phyloP scores from a whole-genome alignment of 768 basidiomycete genomes.

The Xerocomellus amylosporus region DNA sequence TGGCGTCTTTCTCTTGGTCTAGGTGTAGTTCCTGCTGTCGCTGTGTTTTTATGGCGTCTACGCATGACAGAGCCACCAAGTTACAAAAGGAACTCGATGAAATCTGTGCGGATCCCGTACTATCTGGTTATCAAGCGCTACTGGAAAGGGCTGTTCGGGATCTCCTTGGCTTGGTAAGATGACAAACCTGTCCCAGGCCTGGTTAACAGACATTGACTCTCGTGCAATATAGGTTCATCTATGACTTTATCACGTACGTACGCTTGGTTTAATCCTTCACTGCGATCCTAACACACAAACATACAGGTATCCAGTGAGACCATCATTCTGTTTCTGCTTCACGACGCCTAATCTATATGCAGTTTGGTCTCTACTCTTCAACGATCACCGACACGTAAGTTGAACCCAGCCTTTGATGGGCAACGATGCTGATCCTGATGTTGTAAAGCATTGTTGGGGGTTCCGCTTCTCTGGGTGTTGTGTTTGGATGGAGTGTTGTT shows the following conservation, averaged over 20 bases:
- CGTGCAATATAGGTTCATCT: constrained; percentile 54
- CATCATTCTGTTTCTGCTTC: not conserved
- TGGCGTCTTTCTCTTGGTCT: constrained; percentile 88
- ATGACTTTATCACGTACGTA: constrained; percentile 76
- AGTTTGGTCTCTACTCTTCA: constrained; percentile 83
- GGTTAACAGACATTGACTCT: not conserved
- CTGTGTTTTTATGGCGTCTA: constrained; percentile 85
- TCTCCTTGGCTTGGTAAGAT: constrained; percentile 70
- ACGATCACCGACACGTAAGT: constrained; percentile 65
- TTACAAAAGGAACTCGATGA: constrained; percentile 80
- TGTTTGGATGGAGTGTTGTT: constrained; percentile 83
- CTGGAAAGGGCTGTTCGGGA: constrained; percentile 67
- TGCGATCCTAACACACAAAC: not conserved
- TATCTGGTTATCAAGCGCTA: constrained; percentile 75
- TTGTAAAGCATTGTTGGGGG: constrained; percentile 55
- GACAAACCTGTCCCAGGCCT: not conserved
- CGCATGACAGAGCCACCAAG: constrained; percentile 77
- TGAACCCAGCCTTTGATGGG: not conserved
- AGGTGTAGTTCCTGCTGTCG: constrained; percentile 74
- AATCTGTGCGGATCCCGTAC: constrained; percentile 70
- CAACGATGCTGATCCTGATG: not conserved
- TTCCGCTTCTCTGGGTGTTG: constrained; percentile 47
- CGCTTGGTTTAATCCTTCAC: not conserved
- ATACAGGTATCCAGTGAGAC: constrained; percentile 60
- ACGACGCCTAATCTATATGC: constrained; percentile 1